Evolutionary conservation across 805 yeast genomes (phyloP).

Genomic region (Saturnispora galanensis): DNA sequence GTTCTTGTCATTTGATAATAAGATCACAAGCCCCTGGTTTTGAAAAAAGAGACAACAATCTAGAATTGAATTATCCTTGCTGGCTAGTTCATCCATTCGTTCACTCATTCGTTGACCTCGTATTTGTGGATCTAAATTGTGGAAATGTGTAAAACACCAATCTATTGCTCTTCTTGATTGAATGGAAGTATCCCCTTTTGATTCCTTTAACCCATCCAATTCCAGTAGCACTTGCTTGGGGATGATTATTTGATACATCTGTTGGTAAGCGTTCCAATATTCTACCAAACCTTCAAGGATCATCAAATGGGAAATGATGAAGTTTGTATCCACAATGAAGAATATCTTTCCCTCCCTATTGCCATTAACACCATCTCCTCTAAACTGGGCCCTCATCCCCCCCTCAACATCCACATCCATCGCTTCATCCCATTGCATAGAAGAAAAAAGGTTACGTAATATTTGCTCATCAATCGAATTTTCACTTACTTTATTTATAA

Average conservation of each 20-base stretch:
- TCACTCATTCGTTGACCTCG: conserved; percentile 58
- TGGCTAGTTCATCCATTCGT: conserved; percentile 33
- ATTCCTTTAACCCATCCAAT: conserved; percentile 69
- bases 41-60: conserved; percentile 72
- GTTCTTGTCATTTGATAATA: conserved; percentile 77
- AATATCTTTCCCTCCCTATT: conserved; percentile 6
- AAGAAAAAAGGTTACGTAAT: not conserved
- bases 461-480: no score
- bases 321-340: conserved; percentile 76
- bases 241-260: conserved; percentile 40
- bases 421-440: not conserved
- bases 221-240: conserved; percentile 68
- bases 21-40: conserved; percentile 34
- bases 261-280: conserved; percentile 29
- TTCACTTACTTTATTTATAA: not conserved
- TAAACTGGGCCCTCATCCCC: not conserved
- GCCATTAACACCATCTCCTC: not conserved
- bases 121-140: conserved; percentile 39
- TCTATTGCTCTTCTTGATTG: conserved; percentile 54
- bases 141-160: conserved; percentile 62
- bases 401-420: conserved; percentile 9
- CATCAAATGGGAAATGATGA: conserved; percentile 57
- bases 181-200: conserved; percentile 27
- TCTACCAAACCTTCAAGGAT: conserved; percentile 44
- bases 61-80: conserved; percentile 72